Evolutionary conservation across 495 filamentous ascomycete genomes (phyloP).

Genomic region (Hypoxylon crocopeplum): DNA sequence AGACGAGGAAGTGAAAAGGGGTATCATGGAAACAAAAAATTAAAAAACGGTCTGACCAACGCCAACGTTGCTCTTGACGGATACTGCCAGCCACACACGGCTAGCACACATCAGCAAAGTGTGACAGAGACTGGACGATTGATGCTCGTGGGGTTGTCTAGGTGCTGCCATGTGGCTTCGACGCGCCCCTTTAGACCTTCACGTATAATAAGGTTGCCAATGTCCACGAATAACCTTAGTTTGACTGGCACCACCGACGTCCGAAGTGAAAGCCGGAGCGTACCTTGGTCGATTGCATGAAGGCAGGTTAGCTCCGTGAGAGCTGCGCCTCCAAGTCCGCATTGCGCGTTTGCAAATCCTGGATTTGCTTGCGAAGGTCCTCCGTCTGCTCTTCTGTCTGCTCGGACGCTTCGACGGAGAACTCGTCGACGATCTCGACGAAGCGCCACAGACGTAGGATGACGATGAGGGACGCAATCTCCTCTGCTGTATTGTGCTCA

Average conservation of each 20-base stretch:
- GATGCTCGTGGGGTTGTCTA: not conserved
- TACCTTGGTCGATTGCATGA: not conserved
- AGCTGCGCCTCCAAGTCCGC: slow-evolving; percentile 49
- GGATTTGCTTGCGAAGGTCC: slow-evolving; percentile 47
- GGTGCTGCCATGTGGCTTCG: too few species aligned
- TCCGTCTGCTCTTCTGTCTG: slow-evolving; percentile 49
- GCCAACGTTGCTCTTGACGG: not conserved
- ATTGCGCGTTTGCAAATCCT: slow-evolving; percentile 56
- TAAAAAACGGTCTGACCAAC: not conserved
- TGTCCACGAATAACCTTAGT: slow-evolving; percentile 30
- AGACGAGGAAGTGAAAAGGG: slow-evolving; percentile 7
- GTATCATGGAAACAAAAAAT: slow-evolving; percentile 8
- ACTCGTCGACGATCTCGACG: slow-evolving; percentile 71
- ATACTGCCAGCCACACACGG: not conserved
- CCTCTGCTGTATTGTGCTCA: slow-evolving; percentile 62
- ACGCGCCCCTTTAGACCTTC: not conserved
- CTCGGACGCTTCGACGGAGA: slow-evolving; percentile 64
- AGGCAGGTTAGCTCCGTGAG: slow-evolving; percentile 35
- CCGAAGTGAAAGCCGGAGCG: not conserved
- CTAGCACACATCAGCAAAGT: slow-evolving; percentile 7
- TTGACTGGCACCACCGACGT: not conserved
- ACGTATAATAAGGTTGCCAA: slow-evolving; percentile 13
- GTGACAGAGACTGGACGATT: slow-evolving; percentile 5
- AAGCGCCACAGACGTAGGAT: slow-evolving; percentile 71
- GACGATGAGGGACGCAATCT: slow-evolving; percentile 68